A percentile compares a stretch with the other conserved stretches of the same genome.
These are phyloP conservation scores for Grigorovia yakushimaensis DNA, from an alignment of 805 yeast species.

Conservation along the genomic window DNA sequence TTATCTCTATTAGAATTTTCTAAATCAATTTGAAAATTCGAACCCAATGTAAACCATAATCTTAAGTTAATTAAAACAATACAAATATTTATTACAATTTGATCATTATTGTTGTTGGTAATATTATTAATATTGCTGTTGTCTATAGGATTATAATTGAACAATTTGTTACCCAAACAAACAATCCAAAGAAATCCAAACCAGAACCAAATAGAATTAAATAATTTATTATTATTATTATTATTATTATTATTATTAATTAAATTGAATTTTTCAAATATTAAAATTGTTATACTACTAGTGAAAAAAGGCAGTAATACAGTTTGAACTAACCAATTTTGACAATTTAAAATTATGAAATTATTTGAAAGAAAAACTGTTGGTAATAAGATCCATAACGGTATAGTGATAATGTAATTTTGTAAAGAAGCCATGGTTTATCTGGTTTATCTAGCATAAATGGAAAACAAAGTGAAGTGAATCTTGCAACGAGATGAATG, in stretches of 20 bases:
- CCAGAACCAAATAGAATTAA: background rate
- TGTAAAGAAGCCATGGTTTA: too few species aligned
- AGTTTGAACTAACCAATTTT: background rate
- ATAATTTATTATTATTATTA: background rate
- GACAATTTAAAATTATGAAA: conserved; percentile 11
- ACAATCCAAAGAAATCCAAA: background rate
- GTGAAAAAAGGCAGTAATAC: conserved; percentile 2
- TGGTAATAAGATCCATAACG: conserved; percentile 25
- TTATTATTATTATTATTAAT: background rate
- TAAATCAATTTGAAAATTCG: too few species aligned
- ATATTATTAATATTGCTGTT: background rate
- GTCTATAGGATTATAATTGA: background rate
- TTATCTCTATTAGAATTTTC: background rate
- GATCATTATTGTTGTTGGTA: background rate
- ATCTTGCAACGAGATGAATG: too few species aligned
- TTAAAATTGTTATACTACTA: background rate
- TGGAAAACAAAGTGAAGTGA: too few species aligned
- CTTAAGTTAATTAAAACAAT: background rate
- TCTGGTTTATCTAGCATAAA: too few species aligned
- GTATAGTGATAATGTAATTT: conserved; percentile 18
- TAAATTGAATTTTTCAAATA: background rate
- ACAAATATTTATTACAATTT: background rate
- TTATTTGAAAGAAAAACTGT: conserved; percentile 24
- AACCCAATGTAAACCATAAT: background rate
- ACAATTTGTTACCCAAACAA: background rate